These are phyloP conservation scores for Phytophthora tubulina DNA, from an alignment of 352 stramenopile species.

Conservation along the genomic window DNA sequence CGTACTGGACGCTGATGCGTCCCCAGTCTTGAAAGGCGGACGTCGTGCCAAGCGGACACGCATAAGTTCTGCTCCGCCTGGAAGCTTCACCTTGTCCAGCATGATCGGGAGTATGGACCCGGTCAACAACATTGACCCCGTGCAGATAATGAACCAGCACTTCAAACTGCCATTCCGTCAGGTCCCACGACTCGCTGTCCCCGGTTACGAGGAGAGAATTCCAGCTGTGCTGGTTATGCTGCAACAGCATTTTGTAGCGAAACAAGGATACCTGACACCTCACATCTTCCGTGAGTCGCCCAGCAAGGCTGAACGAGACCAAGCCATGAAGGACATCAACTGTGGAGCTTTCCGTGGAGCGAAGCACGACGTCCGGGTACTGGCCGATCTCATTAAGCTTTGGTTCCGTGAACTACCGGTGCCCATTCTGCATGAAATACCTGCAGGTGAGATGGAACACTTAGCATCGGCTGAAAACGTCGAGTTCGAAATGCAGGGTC, in stretches of 20 bases:
- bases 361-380: slow-evolving; percentile 79
- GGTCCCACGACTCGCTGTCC: slow-evolving; percentile 68
- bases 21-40: slow-evolving; percentile 17
- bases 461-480: slow-evolving; percentile 55
- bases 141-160: slow-evolving; percentile 82
- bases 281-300: slow-evolving; percentile 92
- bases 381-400: slow-evolving; percentile 91
- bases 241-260: slow-evolving; percentile 77
- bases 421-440: slow-evolving; percentile 87
- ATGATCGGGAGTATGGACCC: slow-evolving; percentile 42
- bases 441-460: slow-evolving; percentile 68
- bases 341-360: slow-evolving; percentile 73
- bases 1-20: slow-evolving; percentile 11
- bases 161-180: slow-evolving; percentile 85
- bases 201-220: slow-evolving; percentile 80
- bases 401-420: slow-evolving; percentile 90
- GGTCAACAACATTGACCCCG: slow-evolving; percentile 40
- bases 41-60: slow-evolving; percentile 46
- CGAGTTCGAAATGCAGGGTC: slow-evolving; percentile 51
- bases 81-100: slow-evolving; percentile 43
- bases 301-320: slow-evolving; percentile 86
- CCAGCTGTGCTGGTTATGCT: slow-evolving; percentile 91
- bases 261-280: slow-evolving; percentile 68
- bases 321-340: slow-evolving; percentile 88
- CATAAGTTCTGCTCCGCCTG: slow-evolving; percentile 47